These are phyloP conservation scores for Ceratobasidium sp. DNA, from an alignment of 1,284 basidiomycete genomes.

Conservation along the genomic window DNA sequence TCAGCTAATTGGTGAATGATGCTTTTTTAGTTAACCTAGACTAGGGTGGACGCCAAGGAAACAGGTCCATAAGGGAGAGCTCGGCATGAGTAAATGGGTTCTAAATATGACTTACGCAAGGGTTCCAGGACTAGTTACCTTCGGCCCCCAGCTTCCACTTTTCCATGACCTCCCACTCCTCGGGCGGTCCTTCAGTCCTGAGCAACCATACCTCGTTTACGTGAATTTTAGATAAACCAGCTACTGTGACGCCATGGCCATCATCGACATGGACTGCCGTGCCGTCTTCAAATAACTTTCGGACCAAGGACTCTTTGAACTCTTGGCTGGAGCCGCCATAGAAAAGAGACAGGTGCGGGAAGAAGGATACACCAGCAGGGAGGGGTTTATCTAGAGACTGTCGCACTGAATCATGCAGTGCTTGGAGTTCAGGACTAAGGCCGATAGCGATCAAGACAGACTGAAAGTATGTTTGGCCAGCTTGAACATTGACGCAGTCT, in stretches of 20 bases:
- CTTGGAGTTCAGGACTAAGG: slow-evolving; percentile 11
- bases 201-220: slow-evolving; percentile 44
- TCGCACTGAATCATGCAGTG: slow-evolving; percentile 15
- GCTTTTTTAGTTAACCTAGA: background rate
- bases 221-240: slow-evolving; percentile 41
- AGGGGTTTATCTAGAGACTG: background rate
- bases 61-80: no score
- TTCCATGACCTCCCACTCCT: slow-evolving; percentile 44
- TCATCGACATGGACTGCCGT: slow-evolving; percentile 18
- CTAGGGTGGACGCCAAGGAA: background rate
- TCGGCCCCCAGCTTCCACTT: slow-evolving; percentile 38
- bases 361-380: slow-evolving; percentile 25
- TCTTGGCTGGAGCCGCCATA: slow-evolving; percentile 43
- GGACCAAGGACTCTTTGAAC: slow-evolving; percentile 35
- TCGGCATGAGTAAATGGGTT: background rate
- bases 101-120: background rate
- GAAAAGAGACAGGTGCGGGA: slow-evolving; percentile 45
- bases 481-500: slow-evolving; percentile 16
- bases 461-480: slow-evolving; percentile 44
- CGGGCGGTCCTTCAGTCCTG: slow-evolving; percentile 41
- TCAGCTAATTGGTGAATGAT: background rate
- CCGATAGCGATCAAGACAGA: slow-evolving; percentile 44
- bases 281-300: slow-evolving; percentile 30
- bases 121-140: background rate
- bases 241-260: slow-evolving; percentile 29